Evolutionary conservation across 1,284 basidiomycete genomes (phyloP).

Genomic region (Leccinum pseudoinsigne): DNA sequence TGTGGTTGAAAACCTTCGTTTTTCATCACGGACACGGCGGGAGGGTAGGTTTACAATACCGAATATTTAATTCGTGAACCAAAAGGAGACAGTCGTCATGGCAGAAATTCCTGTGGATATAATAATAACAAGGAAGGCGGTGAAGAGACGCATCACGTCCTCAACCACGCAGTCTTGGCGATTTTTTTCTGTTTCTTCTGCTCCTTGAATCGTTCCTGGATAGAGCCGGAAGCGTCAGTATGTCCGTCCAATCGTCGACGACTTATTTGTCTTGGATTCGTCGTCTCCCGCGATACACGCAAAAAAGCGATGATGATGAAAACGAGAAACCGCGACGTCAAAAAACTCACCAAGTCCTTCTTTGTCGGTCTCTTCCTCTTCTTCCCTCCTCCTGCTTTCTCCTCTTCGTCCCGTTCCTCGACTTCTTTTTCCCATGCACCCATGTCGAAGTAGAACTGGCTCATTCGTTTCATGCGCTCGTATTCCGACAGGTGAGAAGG

Average conservation of each 20-base stretch:
- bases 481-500: conserved; percentile 81
- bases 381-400: conserved; percentile 56
- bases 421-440: conserved; percentile 78
- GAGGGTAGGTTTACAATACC: neutral
- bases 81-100: neutral
- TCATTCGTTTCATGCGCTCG: conserved; percentile 84
- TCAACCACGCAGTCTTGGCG: conserved; percentile 86
- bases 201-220: conserved; percentile 84
- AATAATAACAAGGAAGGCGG: neutral
- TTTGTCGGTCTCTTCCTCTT: conserved; percentile 79
- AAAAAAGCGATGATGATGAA: conserved; percentile 17
- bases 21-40: neutral
- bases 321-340: conserved; percentile 3
- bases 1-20: neutral
- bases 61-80: conserved; percentile 4
- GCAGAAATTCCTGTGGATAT: neutral
- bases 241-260: conserved; percentile 23
- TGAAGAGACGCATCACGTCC: conserved; percentile 43
- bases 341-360: conserved; percentile 73
- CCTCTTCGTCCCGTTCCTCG: conserved; percentile 55
- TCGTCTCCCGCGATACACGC: conserved; percentile 23
- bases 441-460: conserved; percentile 87
- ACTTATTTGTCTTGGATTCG: conserved; percentile 19
- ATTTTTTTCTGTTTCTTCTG: conserved; percentile 84
- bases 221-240: conserved; percentile 22